phyloP scores from a whole-genome alignment of 345 rosid genomes.

The Geranium rotundifolium region DNA sequence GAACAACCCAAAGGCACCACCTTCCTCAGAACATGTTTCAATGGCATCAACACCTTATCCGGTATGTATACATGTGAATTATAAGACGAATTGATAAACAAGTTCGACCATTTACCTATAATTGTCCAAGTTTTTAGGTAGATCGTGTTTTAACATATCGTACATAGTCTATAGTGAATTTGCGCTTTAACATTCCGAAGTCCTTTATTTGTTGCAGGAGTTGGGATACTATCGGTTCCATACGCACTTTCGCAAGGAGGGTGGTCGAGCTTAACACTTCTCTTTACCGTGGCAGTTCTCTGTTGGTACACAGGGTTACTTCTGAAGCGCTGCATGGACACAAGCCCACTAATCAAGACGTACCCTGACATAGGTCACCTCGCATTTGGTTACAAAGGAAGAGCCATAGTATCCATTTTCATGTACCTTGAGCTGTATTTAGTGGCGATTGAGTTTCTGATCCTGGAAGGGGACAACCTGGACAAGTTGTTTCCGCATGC shows the following conservation, averaged over 20 bases:
- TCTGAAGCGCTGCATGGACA: conserved; percentile 10
- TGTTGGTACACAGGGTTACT: conserved; percentile 9
- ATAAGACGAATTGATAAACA: no score
- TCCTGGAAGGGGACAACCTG: conserved; percentile 15
- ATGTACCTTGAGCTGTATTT: conserved; percentile 7
- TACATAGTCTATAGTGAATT: no score
- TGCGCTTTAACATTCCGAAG: no score
- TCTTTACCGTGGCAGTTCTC: conserved; percentile 2
- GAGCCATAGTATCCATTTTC: conserved; percentile 9
- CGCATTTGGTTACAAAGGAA: conserved; percentile 12
- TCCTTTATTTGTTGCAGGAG: conserved; percentile 8
- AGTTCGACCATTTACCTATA: no score
- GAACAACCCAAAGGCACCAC: conserved; percentile 33
- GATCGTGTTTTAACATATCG: no score
- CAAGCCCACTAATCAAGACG: conserved; percentile 6
- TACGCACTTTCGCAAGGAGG: conserved; percentile 13
- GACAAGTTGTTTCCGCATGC: conserved; percentile 16
- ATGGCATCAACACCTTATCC: conserved; percentile 54
- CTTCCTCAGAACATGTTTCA: conserved; percentile 54
- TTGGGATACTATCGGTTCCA: conserved; percentile 15
- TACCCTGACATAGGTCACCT: conserved; percentile 8
- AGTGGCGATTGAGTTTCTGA: conserved; percentile 11
- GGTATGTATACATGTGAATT: conserved; percentile 18
- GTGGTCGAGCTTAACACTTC: conserved; percentile 13
- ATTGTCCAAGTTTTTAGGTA: no score